Base-by-base conservation (phyloP, 1,284 basidiomycete genomes). In the Exobasidium cylindrosporum region DNA sequence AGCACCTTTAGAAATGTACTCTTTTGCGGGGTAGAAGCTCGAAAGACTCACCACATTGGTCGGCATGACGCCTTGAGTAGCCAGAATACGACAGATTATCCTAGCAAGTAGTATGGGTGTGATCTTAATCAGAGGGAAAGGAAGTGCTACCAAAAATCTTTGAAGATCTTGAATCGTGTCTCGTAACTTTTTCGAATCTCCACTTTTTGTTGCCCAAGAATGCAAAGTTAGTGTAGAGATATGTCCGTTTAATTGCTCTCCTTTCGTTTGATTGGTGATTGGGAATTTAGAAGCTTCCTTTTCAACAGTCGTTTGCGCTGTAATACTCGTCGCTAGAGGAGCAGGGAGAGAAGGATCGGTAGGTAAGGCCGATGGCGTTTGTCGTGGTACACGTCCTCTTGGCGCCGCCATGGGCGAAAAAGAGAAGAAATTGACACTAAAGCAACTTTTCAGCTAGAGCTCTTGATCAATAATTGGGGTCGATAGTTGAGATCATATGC, bases 111-210 rank as follows among this genome's bases (percentile, higher is more conserved):
- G 49, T 28, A 61, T 59, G 35, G 76, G 76, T 10, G 74, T 60
- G n/a, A 75, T 40, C 6, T 66, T 57, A 55, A 76, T 72, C 44
- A 76, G 46, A 14, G 76, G 76, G 21, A 78, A 46, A 28, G 76
- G 76, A 40, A 78, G 63, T 24, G 67, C 68, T 11, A 52, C 35
- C 46, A 77, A 66, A 49, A 75, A 64, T 24, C 70, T 6, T 30
- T 58, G 47, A 14, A 58, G 31, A 43, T 58, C 57, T 10, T 45
- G 45, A 13, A 58, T 17, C n/a, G 57, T 52, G 3, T 47, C 26
- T 52, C 46, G 17, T 14, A 58, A 17, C 28, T 17, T 4, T 31
- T 10, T 26, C 14, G 46, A 29, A 30, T 58, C 57, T 28, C 21
- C 7, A 24, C 21, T 21, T 35, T 44, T 55, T 21, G 28, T 55